Base-by-base conservation (phyloP, 1,284 basidiomycete genomes). In the Irpex lacteus region DNA sequence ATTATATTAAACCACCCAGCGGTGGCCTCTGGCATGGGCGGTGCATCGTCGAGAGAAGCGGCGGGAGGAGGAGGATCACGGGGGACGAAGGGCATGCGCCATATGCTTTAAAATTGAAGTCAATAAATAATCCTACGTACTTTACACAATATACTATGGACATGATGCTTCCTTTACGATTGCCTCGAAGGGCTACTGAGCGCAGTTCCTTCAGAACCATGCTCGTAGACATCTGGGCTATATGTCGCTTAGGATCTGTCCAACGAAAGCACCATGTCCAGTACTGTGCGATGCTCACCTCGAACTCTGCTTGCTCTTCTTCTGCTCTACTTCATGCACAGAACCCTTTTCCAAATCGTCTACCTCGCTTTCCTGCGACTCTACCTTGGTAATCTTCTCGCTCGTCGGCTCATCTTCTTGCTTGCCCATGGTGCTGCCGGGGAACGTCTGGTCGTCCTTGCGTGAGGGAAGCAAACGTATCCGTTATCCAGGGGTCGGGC, bases 11-110 rank as follows among this genome's bases (percentile, higher is more conserved):
- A 80, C 73, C 80, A 79, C 64, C 75, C 80, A 0, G 88, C 86
- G 1, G 73, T 75, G 38, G 76, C 77, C 64, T 88, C 81, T 0
- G 88, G 88, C 2, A 83, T 81, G 18, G 73, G 38, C 11, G 74
- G 70, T 0, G 86, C 85, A 60, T 85, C 83, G 65, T 88, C 85
- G 62, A 88, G 73, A n/a, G 81, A 82, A 4, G 73, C 73, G 19
- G 80, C 81, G 1, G 84, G 76, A 0, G 83, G 81, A 0, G 83
- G 81, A 0, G 81, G 78, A 19, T 76, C 66, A n/a, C 61, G 66
- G 2, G 70, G 72, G n/a, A 67, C 49, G 44, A 73, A 66, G 9
- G 70, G 70, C 52, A 69, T 65, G 53, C 66, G 67, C 40, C 40
- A 44, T 53, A 67, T 64, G 37, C 38, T 64, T 62, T 67, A 69